Evolutionary conservation across 306 rosid species (phyloP), one percentile per base, ranked within the genome.

Genomic region (Erythrophleum fordii): DNA sequence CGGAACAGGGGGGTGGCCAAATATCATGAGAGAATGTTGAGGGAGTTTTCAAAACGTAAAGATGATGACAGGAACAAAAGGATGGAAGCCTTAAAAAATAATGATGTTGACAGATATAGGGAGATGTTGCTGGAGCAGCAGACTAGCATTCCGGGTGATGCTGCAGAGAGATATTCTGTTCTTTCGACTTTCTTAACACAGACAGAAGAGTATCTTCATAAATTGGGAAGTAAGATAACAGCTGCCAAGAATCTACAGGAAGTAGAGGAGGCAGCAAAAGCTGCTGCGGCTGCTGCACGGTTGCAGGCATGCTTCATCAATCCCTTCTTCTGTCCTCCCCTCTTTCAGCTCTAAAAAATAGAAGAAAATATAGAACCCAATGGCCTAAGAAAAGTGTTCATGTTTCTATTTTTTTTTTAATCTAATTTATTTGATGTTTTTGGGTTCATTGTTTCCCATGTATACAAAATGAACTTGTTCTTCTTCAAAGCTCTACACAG

Each of bases 61-160:
- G 99, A 96, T 84, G 98, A 96, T 78, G 95, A 89, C 61, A 89
- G 99, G 85, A 87, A 85, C 84, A 90, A 82, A 84, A 92, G 99
- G 82, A 87, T 96, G 97, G 99, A 96, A 86, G 99, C 99, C 62
- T 83, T 96, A 82, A 96, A 96, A 80, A 96, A 96, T 79, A 96
- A 96, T 80, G 99, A 96, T 64, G 99, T 96, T n/a, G 99, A 93
- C 84, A 89, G 99, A 87, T 96, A 96, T 79, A 89, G 98, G 81
- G 98, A 96, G 87, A 96, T 96, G 98, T 78, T 96, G 88, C 88
- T 92, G 76, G 99, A 96, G 85, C 99, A 96, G 88, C 99, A 96
- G 89, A 92, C 94, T 29, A 93, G 90, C 86, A 82, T 93, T 42
- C 89, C 97, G 0, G 99, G 97, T 52, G 99, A 96, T 34, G 98